Evolutionary conservation across 2,329 filamentous ascomycete genomes (phyloP), one percentile per base, ranked within the genome.

Genomic region (Cladosporium cucumerinum): DNA sequence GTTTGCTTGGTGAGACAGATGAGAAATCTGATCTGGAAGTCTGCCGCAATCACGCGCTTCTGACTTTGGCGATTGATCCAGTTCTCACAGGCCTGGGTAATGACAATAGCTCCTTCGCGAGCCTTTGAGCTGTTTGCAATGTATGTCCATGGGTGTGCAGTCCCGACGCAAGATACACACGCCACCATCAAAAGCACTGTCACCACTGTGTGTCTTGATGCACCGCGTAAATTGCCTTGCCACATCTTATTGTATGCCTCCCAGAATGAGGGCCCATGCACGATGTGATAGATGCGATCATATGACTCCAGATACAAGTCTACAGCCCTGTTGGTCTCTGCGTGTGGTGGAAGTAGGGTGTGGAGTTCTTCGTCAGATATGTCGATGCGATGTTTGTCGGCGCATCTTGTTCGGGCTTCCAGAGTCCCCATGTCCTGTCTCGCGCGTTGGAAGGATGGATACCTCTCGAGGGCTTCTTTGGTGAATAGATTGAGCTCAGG

Each of bases 241-340:
- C 83, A 86, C 66, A 82, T 83, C 0, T 61, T 71, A 3, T 75
- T 66, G 67, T 85, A 87, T 8, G 85, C 80, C 23, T 74, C 68
- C 77, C 79, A 79, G 66, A 87, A 87, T 0, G 78, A 81, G 0
- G 84, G 84, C 5, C 76, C 71, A 63, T 87, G 85, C 0, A 87
- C 71, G 52, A 87, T 81, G 3, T 83, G 80, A 60, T 85, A 80
- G 0, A 78, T 77, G 1, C 78, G 79, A 65, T 85, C 85, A 65
- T 83, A 85, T 0, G 75, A 81, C 2, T 72, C 72, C 51, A 86
- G 80, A 71, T 87, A 87, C 0, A 81, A 67, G 1, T 70, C 65
- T 7, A 78, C 76, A 71, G 82, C 78, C 14, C 69, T 43, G 64
- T 86, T 82, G 0, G 81, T 73, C 21, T 75, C 69, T 18, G 61